Evolutionary conservation across 805 yeast species (phyloP), one percentile per base, ranked within the genome.

Genomic region (Lipomyces mesembrius): DNA sequence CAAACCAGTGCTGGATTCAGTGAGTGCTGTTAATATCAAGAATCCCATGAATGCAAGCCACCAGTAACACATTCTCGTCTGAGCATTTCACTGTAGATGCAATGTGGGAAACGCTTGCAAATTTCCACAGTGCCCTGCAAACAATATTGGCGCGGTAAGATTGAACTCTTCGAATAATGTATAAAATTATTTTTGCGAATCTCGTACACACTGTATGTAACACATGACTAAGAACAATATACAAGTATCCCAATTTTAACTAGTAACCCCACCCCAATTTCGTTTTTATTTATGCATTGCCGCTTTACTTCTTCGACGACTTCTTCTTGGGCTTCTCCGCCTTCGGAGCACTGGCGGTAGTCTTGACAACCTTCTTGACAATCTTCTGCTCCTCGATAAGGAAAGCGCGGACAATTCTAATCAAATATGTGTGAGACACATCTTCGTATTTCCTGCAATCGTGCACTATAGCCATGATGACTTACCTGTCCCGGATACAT

Each of bases 361-460:
- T 97, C 90, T 94, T 94, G 81, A 95, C 89, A 79, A 95, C 97
- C 86, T 96, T 92, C 93, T 95, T 96, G 82, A 95, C 99, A 76
- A 95, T 93, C 92, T 95, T 96, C 87, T 95, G 98, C 87, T 95
- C 99, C 88, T 96, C 99, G 77, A 95, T 91, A 83, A 95, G 90
- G 92, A 95, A 95, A 81, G 99, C 98, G 87, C 99, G 94, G 83
- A 94, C 94, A 79, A 95, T 89, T 89, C 98, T 92, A 54, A 2
- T 3, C 6, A 20, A 20, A n/a, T 22, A 22, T 27, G 27, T 25
- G 25, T 27, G 20, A 27, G n/a, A n/a, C 11, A n/a, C 12, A 12
- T n/a, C 55, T 14, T 52, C 55, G 2, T 52, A 22, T 25, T 52
- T 25, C 29, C 25, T 3, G 3, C 27, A 17, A 25, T 60, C 12